Base-by-base conservation (phyloP, 73 alveolate species). In the Paramecium bursaria region DNA sequence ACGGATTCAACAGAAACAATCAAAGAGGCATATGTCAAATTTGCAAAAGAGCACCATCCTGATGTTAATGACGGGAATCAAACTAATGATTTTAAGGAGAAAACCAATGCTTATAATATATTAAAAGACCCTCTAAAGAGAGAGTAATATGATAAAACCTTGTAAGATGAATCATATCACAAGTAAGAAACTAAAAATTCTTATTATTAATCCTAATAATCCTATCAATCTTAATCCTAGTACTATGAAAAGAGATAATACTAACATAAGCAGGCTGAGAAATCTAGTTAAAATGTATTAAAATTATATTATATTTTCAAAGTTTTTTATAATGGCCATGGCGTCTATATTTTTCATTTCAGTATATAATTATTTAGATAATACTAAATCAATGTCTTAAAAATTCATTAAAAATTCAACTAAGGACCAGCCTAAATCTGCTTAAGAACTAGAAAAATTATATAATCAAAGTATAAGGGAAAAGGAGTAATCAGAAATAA, bases 61-160 rank as follows among this genome's bases (percentile, higher is more conserved):
- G 55, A 61, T 61, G 80, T 61, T 4, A 55, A 55, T 35, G 4
- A 21, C 5, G 55, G 17, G 4, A n/a, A 35, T 3, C 17, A 29
- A 17, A 23, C 25, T 19, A 14, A 14, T 3, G 55, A 61, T 4
- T 61, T 61, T 33, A 61, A 61, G 31, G 80, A 61, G 7, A 61
- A 35, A n/a, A 61, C 80, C 15, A 61, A 61, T 35, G 60, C 57
- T 19, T 61, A 61, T 22, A 61, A 61, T 61, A 61, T 67, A 39
- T 42, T 67, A 31, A 67, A 67, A 23, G 82, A 67, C 82, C 82
- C 82, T 35, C 3, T 21, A 10, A 67, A 42, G 27, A 67, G 57
- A n/a, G 21, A 67, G 44, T 25, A 39, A 1, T 67, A 67, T 67
- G 82, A 67, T 67, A 21, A 35, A 67, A 19, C 53, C 6, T 19